A percentile compares a stretch with the other conserved stretches of the same genome.
Evolutionary conservation across 1,284 basidiomycete species (phyloP).

Genomic region (Earliella scabrosa): DNA sequence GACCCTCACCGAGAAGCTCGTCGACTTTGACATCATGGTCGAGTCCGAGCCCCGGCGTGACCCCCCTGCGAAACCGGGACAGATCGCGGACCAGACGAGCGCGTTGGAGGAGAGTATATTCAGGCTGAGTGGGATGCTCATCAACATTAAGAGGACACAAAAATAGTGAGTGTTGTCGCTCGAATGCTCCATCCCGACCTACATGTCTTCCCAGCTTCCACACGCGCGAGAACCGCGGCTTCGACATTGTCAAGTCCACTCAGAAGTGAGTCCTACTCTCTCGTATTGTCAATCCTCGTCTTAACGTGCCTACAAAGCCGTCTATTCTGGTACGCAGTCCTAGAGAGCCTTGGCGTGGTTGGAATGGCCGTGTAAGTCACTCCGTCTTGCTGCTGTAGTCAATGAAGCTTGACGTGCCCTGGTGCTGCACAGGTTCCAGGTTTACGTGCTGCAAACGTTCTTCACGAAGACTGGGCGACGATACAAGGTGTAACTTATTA

Average conservation of each 20-base stretch:
- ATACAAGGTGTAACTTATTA: constrained; percentile 72
- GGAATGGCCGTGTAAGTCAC: constrained; percentile 79
- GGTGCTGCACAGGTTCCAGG: constrained; percentile 68
- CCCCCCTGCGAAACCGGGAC: constrained; percentile 78
- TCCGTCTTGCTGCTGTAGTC: background rate
- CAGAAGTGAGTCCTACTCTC: constrained; percentile 60
- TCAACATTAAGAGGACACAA: constrained; percentile 88
- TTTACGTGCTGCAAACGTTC: constrained; percentile 92
- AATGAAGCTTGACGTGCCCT: constrained; percentile 14
- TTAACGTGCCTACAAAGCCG: constrained; percentile 51
- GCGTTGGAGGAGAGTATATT: constrained; percentile 93
- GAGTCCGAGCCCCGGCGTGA: constrained; percentile 91
- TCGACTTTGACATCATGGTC: constrained; percentile 98
- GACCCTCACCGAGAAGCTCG: constrained; percentile 85
- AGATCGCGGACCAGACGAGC: constrained; percentile 89
- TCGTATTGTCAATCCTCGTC: constrained; percentile 23
- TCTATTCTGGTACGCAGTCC: constrained; percentile 88
- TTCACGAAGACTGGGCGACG: constrained; percentile 86
- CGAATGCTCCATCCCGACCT: constrained; percentile 6
- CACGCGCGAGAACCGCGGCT: constrained; percentile 82
- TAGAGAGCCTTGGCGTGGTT: constrained; percentile 78
- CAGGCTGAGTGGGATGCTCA: constrained; percentile 83
- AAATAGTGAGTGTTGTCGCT: constrained; percentile 72
- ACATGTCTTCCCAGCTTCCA: constrained; percentile 60
- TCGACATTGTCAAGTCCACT: constrained; percentile 79